Evolutionary conservation across 164 flowering plant genomes (phyloP).

Genomic region (Houttuynia cordata): DNA sequence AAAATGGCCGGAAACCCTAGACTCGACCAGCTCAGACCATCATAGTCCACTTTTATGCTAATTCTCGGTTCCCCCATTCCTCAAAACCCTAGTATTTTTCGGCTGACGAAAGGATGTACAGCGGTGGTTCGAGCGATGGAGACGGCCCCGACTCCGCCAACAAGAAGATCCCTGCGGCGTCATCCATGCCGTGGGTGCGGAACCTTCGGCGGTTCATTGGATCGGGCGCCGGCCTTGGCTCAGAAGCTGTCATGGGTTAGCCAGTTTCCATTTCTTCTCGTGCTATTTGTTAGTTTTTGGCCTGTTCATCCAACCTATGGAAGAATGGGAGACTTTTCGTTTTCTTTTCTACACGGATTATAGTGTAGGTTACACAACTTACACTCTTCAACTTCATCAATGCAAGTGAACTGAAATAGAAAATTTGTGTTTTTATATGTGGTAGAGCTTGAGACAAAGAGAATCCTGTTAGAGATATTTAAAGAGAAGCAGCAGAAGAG

Average conservation of each 20-base stretch:
- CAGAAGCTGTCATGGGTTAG: slow-evolving; percentile 94
- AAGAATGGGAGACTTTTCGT: not conserved
- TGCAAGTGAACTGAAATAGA: not conserved
- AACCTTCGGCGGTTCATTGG: slow-evolving; percentile 86
- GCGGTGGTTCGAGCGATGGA: slow-evolving; percentile 84
- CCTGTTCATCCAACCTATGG: not conserved
- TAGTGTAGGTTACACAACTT: not conserved
- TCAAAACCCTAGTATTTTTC: no score
- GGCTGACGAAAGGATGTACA: slow-evolving; percentile 37
- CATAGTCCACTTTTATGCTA: not conserved
- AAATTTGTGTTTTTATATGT: slow-evolving; percentile 1
- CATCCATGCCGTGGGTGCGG: slow-evolving; percentile 89
- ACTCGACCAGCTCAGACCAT: no score
- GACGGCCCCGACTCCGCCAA: slow-evolving; percentile 46
- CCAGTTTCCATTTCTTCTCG: not conserved
- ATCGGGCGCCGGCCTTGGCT: slow-evolving; percentile 88
- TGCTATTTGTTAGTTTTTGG: not conserved
- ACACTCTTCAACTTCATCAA: no score
- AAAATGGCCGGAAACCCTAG: no score
- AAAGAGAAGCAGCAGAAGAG: slow-evolving; percentile 90
- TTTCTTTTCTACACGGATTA: no score
- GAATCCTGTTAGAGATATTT: slow-evolving; percentile 84
- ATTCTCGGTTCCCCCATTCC: no score
- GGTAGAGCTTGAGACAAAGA: slow-evolving; percentile 92
- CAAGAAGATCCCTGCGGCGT: slow-evolving; percentile 72